A percentile compares a stretch with the other conserved stretches of the same genome.
These are phyloP conservation scores for Fusarium mundagurra DNA, from an alignment of 2,329 filamentous ascomycete genomes.

Conservation along the genomic window DNA sequence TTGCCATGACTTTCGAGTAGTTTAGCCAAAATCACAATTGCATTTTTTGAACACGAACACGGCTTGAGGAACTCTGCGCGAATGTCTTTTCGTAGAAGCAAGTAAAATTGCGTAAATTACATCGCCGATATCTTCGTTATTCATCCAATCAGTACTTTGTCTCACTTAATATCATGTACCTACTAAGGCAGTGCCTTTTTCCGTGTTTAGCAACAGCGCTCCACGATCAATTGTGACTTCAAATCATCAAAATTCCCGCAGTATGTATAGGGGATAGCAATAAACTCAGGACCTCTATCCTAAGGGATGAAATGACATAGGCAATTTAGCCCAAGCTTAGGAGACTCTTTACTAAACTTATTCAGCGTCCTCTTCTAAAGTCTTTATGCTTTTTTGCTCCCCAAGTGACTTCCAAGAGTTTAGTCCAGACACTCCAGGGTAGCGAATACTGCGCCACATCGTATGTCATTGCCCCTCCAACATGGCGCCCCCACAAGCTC, in stretches of 20 bases:
- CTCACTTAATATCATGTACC: too few species aligned
- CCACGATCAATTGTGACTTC: too few species aligned
- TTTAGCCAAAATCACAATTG: not conserved
- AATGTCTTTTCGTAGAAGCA: too few species aligned
- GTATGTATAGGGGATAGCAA: too few species aligned
- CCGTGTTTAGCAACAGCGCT: too few species aligned
- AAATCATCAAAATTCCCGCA: too few species aligned
- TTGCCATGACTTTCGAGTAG: not conserved
- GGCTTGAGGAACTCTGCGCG: rapidly evolving
- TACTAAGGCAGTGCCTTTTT: too few species aligned
- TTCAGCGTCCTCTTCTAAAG: not conserved
- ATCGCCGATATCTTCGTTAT: too few species aligned
- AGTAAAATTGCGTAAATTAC: too few species aligned
- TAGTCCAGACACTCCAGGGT: not conserved
- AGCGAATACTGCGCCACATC: conserved; percentile 21
- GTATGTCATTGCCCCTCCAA: conserved; percentile 40
- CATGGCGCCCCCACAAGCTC: conserved; percentile 22
- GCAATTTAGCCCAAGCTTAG: not conserved
- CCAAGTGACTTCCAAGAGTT: not conserved
- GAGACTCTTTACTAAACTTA: not conserved
- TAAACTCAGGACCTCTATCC: not conserved
- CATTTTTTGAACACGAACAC: not conserved
- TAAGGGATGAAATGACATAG: not conserved
- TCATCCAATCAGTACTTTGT: too few species aligned
- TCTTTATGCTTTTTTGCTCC: too few species aligned